Evolutionary conservation across 2,329 filamentous ascomycete genomes (phyloP).

Genomic region (Fusarium palustre): DNA sequence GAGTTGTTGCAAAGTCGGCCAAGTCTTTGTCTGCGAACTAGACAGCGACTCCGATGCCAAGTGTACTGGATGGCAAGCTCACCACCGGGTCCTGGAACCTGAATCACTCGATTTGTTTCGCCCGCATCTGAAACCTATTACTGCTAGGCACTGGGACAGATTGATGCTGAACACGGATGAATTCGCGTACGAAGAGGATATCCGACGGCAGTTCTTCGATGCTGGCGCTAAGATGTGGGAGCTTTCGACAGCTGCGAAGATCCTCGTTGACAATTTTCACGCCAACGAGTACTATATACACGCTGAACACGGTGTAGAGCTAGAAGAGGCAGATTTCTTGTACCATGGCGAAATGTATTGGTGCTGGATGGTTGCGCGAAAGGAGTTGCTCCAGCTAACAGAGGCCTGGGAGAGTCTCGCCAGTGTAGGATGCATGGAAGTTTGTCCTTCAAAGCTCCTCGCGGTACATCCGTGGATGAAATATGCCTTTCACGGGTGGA

Average conservation of each 20-base stretch:
- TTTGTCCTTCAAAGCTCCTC: conserved; percentile 10
- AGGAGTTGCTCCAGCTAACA: background rate
- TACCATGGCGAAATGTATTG: conserved; percentile 1
- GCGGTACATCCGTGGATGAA: conserved; percentile 4
- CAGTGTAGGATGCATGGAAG: conserved; percentile 19
- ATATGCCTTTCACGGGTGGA: background rate
- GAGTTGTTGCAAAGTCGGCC: background rate
- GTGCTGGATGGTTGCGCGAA: background rate
- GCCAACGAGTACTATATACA: no score
- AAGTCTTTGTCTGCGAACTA: background rate
- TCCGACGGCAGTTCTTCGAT: conserved; percentile 26
- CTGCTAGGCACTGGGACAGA: background rate
- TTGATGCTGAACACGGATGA: background rate
- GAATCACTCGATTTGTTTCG: background rate
- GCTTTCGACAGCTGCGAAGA: background rate
- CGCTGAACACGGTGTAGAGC: no score
- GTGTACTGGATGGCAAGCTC: conserved; percentile 20
- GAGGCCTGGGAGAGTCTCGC: conserved; percentile 26
- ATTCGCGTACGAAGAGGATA: conserved; percentile 7
- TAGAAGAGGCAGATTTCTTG: background rate
- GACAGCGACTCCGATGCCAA: rapidly evolving
- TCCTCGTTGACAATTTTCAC: background rate
- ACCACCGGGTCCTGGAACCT: conserved; percentile 6
- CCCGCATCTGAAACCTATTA: rapidly evolving
- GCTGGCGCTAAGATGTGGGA: conserved; percentile 9